Conservation (phyloP, 163 green algal species). For the Scenedesmus sp. region DNA sequence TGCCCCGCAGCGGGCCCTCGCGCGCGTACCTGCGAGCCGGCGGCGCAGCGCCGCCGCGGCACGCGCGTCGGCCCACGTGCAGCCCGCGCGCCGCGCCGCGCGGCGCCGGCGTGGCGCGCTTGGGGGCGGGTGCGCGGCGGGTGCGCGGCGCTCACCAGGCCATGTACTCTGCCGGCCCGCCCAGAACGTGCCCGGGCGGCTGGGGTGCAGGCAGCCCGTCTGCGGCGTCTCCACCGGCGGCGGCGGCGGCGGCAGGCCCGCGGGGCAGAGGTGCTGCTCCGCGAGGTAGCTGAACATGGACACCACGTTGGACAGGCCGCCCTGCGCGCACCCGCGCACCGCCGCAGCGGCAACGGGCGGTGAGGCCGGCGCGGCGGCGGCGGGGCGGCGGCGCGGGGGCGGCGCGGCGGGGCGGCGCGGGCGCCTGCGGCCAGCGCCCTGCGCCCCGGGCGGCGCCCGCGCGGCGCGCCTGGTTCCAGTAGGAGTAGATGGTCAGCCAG, state of each 20-base stretch:
- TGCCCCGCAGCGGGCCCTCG: slow-evolving; percentile 55
- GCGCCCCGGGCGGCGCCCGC: too few species aligned
- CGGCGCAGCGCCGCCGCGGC: slow-evolving; percentile 40
- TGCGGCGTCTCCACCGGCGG: slow-evolving; percentile 78
- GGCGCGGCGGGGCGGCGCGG: too few species aligned
- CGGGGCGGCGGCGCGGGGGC: too few species aligned
- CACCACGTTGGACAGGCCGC: slow-evolving; percentile 88
- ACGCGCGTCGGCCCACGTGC: too few species aligned
- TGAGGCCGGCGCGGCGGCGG: too few species aligned
- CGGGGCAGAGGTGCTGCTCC: slow-evolving; percentile 71
- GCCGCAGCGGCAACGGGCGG: background rate
- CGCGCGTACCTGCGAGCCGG: slow-evolving; percentile 75
- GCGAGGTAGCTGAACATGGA: slow-evolving; percentile 94
- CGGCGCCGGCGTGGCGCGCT: too few species aligned
- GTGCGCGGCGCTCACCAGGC: slow-evolving; percentile 67
- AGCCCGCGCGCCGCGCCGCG: too few species aligned
- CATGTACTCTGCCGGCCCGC: slow-evolving; percentile 84
- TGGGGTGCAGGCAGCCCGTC: slow-evolving; percentile 90
- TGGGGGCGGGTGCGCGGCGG: background rate
- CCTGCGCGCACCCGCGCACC: slow-evolving; percentile 58
- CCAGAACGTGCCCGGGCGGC: slow-evolving; percentile 76
- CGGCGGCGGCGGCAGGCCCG: slow-evolving; percentile 26
- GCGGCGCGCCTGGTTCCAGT: slow-evolving; percentile 83
- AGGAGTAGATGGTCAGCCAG: slow-evolving; percentile 96
- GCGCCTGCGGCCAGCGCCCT: too few species aligned